These are phyloP conservation scores for Sordariomycetes sp. DNA, from an alignment of 2,329 filamentous ascomycete species.

Conservation along the genomic window DNA sequence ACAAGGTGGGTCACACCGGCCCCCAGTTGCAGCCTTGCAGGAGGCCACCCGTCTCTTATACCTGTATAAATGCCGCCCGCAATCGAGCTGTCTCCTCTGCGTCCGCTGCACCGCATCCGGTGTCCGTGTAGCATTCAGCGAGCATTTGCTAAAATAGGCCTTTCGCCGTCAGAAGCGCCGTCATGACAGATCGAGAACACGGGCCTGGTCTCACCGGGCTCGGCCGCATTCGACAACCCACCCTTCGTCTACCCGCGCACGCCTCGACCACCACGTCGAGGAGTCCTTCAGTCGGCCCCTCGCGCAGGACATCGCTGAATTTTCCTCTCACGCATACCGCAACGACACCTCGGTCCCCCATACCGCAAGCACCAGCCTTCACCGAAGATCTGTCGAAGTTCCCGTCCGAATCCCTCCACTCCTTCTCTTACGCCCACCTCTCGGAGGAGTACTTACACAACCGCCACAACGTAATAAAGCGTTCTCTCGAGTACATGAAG, in stretches of 20 bases:
- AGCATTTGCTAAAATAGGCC: not conserved
- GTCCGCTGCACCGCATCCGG: not conserved
- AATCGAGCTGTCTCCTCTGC: not conserved
- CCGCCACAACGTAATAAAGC: slow-evolving; percentile 83
- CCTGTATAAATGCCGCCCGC: not conserved
- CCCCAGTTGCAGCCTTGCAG: not conserved
- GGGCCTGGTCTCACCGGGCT: slow-evolving; percentile 75
- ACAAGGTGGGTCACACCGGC: slow-evolving; percentile 44
- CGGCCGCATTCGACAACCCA: slow-evolving; percentile 81
- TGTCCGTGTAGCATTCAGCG: not conserved
- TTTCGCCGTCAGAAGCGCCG: slow-evolving; percentile 49
- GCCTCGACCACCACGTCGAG: slow-evolving; percentile 52
- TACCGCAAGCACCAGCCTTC: slow-evolving; percentile 60
- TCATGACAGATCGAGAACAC: slow-evolving; percentile 79
- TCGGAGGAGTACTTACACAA: slow-evolving; percentile 85
- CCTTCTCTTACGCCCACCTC: slow-evolving; percentile 94
- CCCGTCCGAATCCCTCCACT: slow-evolving; percentile 90
- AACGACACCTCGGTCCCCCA: slow-evolving; percentile 37
- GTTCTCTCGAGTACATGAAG: slow-evolving; percentile 93
- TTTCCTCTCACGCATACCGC: slow-evolving; percentile 45
- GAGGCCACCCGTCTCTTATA: not conserved
- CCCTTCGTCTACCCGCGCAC: slow-evolving; percentile 49
- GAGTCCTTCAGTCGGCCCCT: slow-evolving; percentile 42
- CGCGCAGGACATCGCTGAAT: slow-evolving; percentile 59
- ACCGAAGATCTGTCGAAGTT: slow-evolving; percentile 86